phyloP scores from a whole-genome alignment of 768 basidiomycete genomes.

The Mycena alexandri region DNA sequence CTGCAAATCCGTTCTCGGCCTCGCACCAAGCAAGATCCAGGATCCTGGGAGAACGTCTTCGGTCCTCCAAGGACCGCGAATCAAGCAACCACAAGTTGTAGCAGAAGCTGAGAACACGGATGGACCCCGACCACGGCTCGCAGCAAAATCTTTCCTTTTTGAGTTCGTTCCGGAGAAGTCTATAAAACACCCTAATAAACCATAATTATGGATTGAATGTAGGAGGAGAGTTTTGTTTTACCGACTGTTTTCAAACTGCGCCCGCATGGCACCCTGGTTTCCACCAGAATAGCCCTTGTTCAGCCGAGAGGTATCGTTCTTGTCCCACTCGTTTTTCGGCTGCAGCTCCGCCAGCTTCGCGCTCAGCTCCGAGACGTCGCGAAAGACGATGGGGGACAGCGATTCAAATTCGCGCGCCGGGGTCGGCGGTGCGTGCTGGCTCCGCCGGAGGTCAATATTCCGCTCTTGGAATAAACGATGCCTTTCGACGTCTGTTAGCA shows the following conservation, averaged over 20 bases:
- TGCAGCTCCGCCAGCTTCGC: constrained; percentile 21
- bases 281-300: constrained; percentile 25
- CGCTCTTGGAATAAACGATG: not conserved
- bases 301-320: constrained; percentile 19
- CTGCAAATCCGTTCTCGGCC: constrained; percentile 11
- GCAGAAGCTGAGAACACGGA: constrained; percentile 24
- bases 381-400: constrained; percentile 33
- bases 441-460: not conserved
- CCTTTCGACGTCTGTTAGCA: constrained; percentile 9
- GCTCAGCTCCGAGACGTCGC: constrained; percentile 1
- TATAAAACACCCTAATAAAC: constrained; percentile 27
- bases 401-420: constrained; percentile 25
- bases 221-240: not conserved
- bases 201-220: not conserved
- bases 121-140: constrained; percentile 14
- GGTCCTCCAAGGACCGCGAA: not conserved
- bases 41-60: constrained; percentile 6
- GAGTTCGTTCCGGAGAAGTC: not conserved
- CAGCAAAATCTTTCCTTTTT: constrained; percentile 6
- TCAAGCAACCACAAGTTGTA: constrained; percentile 24
- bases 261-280: constrained; percentile 6
- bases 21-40: constrained; percentile 29
- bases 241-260: constrained; percentile 33
- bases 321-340: not conserved
- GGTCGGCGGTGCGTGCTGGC: not conserved